A percentile compares a stretch with the other conserved stretches of the same genome.
Evolutionary conservation across 176 grass and related monocot species (phyloP).

Genomic region (Ananas comosus): DNA sequence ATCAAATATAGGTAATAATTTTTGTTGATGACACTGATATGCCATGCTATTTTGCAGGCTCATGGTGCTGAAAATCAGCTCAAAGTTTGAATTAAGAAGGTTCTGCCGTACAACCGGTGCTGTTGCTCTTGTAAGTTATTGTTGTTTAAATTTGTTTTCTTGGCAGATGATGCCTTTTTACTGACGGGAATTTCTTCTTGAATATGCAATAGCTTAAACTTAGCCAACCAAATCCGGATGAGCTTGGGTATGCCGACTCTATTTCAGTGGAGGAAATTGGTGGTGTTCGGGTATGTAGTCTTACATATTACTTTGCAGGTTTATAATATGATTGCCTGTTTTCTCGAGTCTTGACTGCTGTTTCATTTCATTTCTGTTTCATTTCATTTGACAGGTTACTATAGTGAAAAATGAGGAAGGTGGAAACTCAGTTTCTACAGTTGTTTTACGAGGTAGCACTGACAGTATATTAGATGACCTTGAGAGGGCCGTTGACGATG

Average conservation of each 20-base stretch:
- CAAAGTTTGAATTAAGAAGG: conserved; percentile 87
- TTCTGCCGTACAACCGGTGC: conserved; percentile 87
- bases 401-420: conserved; percentile 80
- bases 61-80: conserved; percentile 90
- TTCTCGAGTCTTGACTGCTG: not conserved
- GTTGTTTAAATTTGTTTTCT: conserved; percentile 6
- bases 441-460: conserved; percentile 84
- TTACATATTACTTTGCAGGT: not conserved
- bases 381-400: conserved; percentile 43
- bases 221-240: conserved; percentile 56
- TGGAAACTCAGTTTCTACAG: conserved; percentile 72
- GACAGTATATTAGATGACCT: conserved; percentile 95
- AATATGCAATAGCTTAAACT: conserved; percentile 71
- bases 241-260: conserved; percentile 81
- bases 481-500: conserved; percentile 95
- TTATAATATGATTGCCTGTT: not conserved
- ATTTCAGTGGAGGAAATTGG: conserved; percentile 89
- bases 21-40: not conserved
- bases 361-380: conserved; percentile 18
- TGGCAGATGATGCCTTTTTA: not conserved
- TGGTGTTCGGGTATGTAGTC: conserved; percentile 47
- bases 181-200: conserved; percentile 6
- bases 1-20: conserved; percentile 1
- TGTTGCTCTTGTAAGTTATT: conserved; percentile 61
- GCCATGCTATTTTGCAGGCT: conserved; percentile 37